phyloP scores from a whole-genome alignment of 2,329 filamentous ascomycete species.

The Neophaeococcomyces mojaviensis region DNA sequence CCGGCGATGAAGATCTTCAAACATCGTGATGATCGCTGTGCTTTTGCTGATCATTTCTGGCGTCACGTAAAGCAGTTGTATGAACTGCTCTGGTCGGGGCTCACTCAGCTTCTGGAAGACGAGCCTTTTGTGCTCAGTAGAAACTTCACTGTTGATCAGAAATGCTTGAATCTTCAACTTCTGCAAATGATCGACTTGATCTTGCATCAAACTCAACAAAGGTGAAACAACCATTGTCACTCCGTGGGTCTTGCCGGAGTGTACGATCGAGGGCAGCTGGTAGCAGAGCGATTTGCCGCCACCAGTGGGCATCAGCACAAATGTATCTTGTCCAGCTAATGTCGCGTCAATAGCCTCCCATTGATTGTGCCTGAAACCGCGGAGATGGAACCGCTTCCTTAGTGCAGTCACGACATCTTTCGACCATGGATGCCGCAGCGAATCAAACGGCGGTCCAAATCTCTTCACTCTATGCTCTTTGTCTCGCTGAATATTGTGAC shows the following conservation, averaged over 20 bases:
- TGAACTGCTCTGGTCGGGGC: slow-evolving; percentile 60
- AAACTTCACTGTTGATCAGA: slow-evolving; percentile 71
- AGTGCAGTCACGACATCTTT: slow-evolving; percentile 73
- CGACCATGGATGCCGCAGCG: slow-evolving; percentile 64
- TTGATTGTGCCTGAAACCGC: slow-evolving; percentile 83
- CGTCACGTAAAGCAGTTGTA: slow-evolving; percentile 89
- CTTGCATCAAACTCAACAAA: slow-evolving; percentile 90
- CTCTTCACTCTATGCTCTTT: slow-evolving; percentile 25
- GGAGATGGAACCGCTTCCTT: slow-evolving; percentile 74
- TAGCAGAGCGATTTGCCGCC: slow-evolving; percentile 97
- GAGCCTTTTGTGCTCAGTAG: slow-evolving; percentile 52
- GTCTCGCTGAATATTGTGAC: slow-evolving; percentile 17
- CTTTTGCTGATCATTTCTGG: slow-evolving; percentile 95
- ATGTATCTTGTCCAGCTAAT: slow-evolving; percentile 76
- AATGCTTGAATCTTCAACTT: slow-evolving; percentile 70
- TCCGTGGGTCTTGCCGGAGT: slow-evolving; percentile 70
- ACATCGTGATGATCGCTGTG: slow-evolving; percentile 54
- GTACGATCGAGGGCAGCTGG: slow-evolving; percentile 80
- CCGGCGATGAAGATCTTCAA: slow-evolving; percentile 61
- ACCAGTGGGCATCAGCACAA: slow-evolving; percentile 95
- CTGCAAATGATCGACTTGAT: slow-evolving; percentile 80
- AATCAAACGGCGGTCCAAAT: slow-evolving; percentile 7
- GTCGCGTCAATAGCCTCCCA: slow-evolving; percentile 94
- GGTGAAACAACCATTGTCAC: slow-evolving; percentile 95
- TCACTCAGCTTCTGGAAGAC: slow-evolving; percentile 60